These are phyloP conservation scores for Colletotrichum sp. DNA, from an alignment of 2,329 filamentous ascomycete genomes.

Conservation along the genomic window DNA sequence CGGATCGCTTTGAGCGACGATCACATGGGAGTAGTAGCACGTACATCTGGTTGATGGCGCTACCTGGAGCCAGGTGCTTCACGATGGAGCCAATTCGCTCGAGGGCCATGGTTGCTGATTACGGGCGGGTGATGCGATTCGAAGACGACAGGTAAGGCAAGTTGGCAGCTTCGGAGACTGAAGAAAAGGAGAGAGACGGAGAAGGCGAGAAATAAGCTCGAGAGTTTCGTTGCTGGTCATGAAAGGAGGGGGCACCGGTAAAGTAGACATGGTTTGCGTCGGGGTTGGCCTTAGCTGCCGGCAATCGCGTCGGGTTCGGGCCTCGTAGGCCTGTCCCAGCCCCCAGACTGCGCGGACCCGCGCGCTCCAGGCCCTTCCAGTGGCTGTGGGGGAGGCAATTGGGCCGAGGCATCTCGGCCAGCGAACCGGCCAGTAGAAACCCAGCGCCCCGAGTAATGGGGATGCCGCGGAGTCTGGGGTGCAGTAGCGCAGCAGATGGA, in stretches of 20 bases:
- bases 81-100: constrained; percentile 89
- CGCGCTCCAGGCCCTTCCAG: background rate
- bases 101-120: constrained; percentile 67
- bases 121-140: background rate
- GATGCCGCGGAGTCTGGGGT: constrained; percentile 8
- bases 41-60: constrained; percentile 79
- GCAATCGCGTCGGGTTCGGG: constrained; percentile 17
- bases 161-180: background rate
- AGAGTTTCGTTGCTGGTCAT: background rate
- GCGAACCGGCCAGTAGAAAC: background rate
- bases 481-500: background rate
- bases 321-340: background rate
- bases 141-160: background rate
- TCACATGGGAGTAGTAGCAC: constrained; percentile 33
- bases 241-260: background rate
- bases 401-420: constrained; percentile 22
- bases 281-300: constrained; percentile 14
- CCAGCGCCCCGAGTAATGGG: background rate
- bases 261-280: constrained; percentile 16
- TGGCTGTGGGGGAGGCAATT: constrained; percentile 13
- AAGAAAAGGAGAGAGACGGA: background rate
- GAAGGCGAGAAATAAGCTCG: constrained; percentile 8
- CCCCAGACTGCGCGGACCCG: background rate
- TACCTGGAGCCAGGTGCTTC: constrained; percentile 80
- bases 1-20: background rate